Conservation (phyloP, 805 yeast genomes). For the Metschnikowia henanensis region DNA sequence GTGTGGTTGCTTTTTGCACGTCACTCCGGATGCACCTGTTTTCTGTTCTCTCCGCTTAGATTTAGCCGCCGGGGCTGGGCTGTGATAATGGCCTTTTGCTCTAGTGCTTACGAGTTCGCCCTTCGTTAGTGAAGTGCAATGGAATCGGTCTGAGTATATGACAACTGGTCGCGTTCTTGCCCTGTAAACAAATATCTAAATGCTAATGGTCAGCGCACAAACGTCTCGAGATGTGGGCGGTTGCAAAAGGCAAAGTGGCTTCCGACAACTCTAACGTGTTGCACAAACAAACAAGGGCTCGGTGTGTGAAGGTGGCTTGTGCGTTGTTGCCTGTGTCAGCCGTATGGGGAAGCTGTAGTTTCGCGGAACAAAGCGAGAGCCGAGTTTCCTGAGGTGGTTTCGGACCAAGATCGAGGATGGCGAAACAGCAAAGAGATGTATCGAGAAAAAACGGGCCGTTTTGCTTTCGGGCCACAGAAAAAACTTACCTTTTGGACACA, state of each 20-base stretch:
- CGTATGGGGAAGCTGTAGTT: constrained; percentile 3
- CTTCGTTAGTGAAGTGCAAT: no score
- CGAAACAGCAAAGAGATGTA: no score
- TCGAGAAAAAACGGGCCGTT: not conserved
- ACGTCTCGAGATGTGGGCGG: not conserved
- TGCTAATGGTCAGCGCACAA: not conserved
- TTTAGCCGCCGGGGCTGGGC: not conserved
- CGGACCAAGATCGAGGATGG: not conserved
- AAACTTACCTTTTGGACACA: not conserved
- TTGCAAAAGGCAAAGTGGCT: not conserved
- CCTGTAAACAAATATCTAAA: constrained; percentile 4
- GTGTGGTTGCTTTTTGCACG: not conserved
- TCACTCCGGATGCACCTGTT: not conserved
- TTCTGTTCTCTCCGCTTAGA: not conserved
- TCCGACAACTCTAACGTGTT: no score
- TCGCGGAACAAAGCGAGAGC: constrained; percentile 7
- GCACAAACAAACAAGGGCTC: not conserved
- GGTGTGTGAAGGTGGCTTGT: constrained; percentile 1
- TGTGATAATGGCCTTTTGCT: not conserved
- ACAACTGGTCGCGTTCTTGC: no score
- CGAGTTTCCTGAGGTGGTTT: not conserved
- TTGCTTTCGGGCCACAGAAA: not conserved
- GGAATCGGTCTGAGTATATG: no score
- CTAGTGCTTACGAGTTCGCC: not conserved
- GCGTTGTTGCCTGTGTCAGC: not conserved